Conservation (phyloP, 2,329 filamentous ascomycete species). For the Aspergillus ochraceus region DNA sequence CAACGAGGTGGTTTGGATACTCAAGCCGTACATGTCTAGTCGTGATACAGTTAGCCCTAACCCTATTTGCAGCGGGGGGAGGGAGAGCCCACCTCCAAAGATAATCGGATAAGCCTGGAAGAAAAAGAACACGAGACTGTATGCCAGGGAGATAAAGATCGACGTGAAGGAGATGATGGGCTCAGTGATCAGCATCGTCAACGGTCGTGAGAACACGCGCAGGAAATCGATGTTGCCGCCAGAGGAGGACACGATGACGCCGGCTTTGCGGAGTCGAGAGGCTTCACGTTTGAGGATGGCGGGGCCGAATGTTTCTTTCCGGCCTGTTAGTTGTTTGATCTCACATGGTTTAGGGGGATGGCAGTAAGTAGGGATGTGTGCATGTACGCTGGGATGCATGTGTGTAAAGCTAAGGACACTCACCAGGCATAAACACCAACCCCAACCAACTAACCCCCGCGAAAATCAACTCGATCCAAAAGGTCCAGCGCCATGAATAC, state of each 20-base stretch:
- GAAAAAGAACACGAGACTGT: conserved; percentile 70
- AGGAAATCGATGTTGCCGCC: conserved; percentile 63
- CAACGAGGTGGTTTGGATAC: conserved; percentile 64
- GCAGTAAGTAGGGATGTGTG: too few species aligned
- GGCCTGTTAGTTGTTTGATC: background rate
- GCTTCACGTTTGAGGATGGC: conserved; percentile 60
- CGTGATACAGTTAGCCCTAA: background rate
- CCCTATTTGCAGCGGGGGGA: background rate
- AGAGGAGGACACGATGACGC: conserved; percentile 52
- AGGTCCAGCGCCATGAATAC: conserved; percentile 49
- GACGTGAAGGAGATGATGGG: conserved; percentile 71
- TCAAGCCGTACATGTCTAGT: conserved; percentile 60
- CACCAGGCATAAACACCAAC: conserved; percentile 59
- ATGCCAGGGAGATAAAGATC: conserved; percentile 69
- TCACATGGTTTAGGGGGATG: too few species aligned
- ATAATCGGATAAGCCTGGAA: conserved; percentile 75
- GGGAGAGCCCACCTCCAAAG: conserved; percentile 49
- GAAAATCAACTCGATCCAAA: conserved; percentile 65
- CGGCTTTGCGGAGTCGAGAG: conserved; percentile 56
- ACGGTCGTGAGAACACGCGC: conserved; percentile 68
- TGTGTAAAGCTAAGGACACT: background rate
- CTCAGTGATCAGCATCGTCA: conserved; percentile 71
- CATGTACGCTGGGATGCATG: background rate
- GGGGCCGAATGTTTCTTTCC: conserved; percentile 59
- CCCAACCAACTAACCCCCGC: conserved; percentile 59